phyloP scores from a whole-genome alignment of 2,329 filamentous ascomycete genomes.

The Monilinia vaccinii-corymbosi region DNA sequence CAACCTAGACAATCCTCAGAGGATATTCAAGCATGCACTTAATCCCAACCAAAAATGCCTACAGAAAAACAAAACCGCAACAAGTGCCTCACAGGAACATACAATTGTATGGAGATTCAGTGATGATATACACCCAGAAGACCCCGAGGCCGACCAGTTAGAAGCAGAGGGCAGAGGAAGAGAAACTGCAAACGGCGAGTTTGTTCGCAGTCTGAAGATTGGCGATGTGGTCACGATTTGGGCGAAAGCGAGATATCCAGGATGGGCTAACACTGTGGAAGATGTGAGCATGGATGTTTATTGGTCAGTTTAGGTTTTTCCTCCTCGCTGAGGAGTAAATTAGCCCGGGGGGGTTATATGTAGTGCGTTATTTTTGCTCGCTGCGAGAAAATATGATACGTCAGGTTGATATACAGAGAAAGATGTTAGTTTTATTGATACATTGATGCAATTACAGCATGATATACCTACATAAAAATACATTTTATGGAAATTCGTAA shows the following conservation, averaged over 20 bases:
- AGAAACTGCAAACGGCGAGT: slow-evolving; percentile 43
- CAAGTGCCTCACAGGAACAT: slow-evolving; percentile 33
- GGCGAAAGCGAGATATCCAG: slow-evolving; percentile 35
- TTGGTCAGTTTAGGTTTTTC: slow-evolving; percentile 38
- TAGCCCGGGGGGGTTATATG: not conserved
- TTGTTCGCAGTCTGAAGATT: slow-evolving; percentile 41
- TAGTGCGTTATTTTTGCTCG: not conserved
- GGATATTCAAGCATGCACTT: slow-evolving; percentile 32
- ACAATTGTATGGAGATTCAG: slow-evolving; percentile 44
- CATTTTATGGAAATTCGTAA: not conserved
- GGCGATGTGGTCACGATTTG: slow-evolving; percentile 19
- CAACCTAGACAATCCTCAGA: slow-evolving; percentile 4
- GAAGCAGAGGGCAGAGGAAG: slow-evolving; percentile 39
- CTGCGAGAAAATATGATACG: not conserved
- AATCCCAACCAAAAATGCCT: slow-evolving; percentile 31
- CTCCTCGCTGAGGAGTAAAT: not conserved
- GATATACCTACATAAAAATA: not conserved
- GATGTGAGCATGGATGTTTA: slow-evolving; percentile 47
- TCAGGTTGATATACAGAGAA: not conserved
- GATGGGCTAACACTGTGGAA: slow-evolving; percentile 44
- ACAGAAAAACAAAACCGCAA: slow-evolving; percentile 41
- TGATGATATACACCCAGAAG: slow-evolving; percentile 39
- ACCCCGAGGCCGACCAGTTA: slow-evolving; percentile 31
- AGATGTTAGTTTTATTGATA: not conserved
- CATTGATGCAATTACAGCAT: not conserved